Evolutionary conservation across 805 yeast species (phyloP), one percentile per base, ranked within the genome.

Genomic region (Ogataea thermomethanolica): DNA sequence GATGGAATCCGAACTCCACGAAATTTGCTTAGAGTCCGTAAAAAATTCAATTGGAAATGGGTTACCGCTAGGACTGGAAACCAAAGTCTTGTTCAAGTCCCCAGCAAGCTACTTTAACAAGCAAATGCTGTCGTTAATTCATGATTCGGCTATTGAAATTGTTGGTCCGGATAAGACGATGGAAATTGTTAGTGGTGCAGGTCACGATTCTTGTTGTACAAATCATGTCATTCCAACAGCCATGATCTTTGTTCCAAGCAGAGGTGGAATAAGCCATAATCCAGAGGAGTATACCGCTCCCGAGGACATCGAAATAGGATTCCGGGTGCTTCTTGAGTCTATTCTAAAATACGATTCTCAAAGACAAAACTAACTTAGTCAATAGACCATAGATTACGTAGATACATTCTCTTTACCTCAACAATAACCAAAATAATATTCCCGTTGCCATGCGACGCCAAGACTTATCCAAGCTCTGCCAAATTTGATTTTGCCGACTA

Each of bases 181-280:
- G 29, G 69, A 65, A 27, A 78, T 80, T 37, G 70, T 72, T 33
- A 75, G 83, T 48, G 88, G 90, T 22, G 87, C 89, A 5, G 87
- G 85, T 8, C 90, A 82, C 49, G 90, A 82, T 54, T 78, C 85
- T 7, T 79, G 86, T 50, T 69, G 74, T 15, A 77, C 83, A 2
- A 68, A 76, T 7, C 51, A 63, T 5, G 66, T 69, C 33, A 72
- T 76, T 29, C 89, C 90, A 29, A 81, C 89, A 0, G 74, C 86
- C 2, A 82, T 82, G 88, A 75, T 82, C 25, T 82, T 82, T 56
- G 77, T 81, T 51, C 89, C 90, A 7, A 73, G 82, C 23, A 73
- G 64, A 48, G 81, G 77, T 51, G 88, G 88, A 17, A 66, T 81
- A 27, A 72, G 80, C 20, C 89, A 82, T 57, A 79, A 79, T 56